A percentile compares a stretch with the other conserved stretches of the same genome.
Conservation (phyloP, 495 filamentous ascomycete species). For the Rostrohypoxylon terebratum region DNA sequence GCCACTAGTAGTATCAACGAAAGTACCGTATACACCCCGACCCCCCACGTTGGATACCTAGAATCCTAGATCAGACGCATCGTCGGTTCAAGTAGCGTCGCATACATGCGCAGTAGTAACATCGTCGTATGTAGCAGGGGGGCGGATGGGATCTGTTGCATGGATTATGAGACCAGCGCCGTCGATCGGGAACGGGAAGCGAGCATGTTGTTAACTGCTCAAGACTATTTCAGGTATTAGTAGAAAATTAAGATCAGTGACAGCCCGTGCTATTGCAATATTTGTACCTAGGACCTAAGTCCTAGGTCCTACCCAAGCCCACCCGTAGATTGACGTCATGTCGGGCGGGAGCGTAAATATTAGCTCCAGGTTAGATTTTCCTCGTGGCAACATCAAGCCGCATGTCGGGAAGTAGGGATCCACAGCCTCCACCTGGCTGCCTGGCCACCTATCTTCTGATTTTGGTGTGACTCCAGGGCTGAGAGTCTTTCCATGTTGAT, state of each 20-base stretch:
- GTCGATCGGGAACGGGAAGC: conserved; percentile 23
- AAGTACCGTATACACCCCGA: conserved; percentile 9
- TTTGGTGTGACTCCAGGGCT: neutral
- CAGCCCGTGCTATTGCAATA: neutral
- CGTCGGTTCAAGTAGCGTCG: conserved; percentile 19
- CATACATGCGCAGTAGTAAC: conserved; percentile 20
- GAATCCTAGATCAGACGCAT: neutral
- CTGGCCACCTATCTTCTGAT: conserved; percentile 2
- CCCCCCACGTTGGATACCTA: conserved; percentile 23
- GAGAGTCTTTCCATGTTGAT: neutral
- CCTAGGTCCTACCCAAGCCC: too few species aligned
- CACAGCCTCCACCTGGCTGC: neutral
- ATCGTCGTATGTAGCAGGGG: conserved; percentile 14
- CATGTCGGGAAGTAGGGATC: neutral
- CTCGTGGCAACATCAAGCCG: conserved; percentile 13
- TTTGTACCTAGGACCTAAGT: too few species aligned
- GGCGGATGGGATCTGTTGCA: neutral
- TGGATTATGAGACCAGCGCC: conserved; percentile 13
- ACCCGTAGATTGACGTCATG: conserved; percentile 31
- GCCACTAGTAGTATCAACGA: neutral
- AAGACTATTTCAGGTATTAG: conserved; percentile 17
- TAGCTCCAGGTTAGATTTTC: neutral
- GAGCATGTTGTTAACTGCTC: neutral
- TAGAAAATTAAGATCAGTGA: neutral
- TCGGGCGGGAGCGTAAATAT: conserved; percentile 30